Percentiles rank a stretch among this genome's conserved stretches.
Evolutionary conservation across 2,329 filamentous ascomycete species (phyloP).

Genomic region (Decorospora gaudefroyi): DNA sequence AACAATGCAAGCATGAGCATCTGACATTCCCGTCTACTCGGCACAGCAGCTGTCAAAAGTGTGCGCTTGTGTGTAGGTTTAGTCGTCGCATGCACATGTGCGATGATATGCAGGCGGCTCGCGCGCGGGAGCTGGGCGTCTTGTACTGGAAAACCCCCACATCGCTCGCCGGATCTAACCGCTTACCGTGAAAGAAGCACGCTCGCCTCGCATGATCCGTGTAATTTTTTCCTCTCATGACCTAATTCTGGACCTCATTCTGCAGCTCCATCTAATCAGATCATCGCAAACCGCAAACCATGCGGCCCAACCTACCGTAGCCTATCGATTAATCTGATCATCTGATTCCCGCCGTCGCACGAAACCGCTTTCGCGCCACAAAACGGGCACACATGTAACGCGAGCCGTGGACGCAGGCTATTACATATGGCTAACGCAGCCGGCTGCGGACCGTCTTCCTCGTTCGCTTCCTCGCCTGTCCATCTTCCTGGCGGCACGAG

Average conservation of each 20-base stretch:
- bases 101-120: conserved; percentile 18
- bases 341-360: conserved; percentile 28
- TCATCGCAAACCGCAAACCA: conserved; percentile 21
- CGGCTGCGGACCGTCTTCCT: conserved; percentile 18
- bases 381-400: conserved; percentile 25
- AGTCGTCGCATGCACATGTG: conserved; percentile 6
- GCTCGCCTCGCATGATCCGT: conserved; percentile 1
- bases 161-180: conserved; percentile 16
- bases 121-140: conserved; percentile 11
- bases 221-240: conserved; percentile 1
- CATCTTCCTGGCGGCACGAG: conserved; percentile 28
- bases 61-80: neutral
- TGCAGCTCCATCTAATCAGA: conserved; percentile 34
- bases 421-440: conserved; percentile 34
- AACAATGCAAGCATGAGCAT: neutral
- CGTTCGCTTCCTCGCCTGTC: conserved; percentile 27
- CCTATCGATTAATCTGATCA: conserved; percentile 31
- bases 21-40: neutral
- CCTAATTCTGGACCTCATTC: conserved; percentile 6
- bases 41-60: conserved; percentile 8
- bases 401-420: conserved; percentile 25
- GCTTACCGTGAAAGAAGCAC: conserved; percentile 8
- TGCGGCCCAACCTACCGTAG: conserved; percentile 8
- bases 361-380: conserved; percentile 31
- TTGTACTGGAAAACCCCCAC: conserved; percentile 10